Evolutionary conservation across 805 yeast species (phyloP).

Genomic region (Candida vaughaniae): DNA sequence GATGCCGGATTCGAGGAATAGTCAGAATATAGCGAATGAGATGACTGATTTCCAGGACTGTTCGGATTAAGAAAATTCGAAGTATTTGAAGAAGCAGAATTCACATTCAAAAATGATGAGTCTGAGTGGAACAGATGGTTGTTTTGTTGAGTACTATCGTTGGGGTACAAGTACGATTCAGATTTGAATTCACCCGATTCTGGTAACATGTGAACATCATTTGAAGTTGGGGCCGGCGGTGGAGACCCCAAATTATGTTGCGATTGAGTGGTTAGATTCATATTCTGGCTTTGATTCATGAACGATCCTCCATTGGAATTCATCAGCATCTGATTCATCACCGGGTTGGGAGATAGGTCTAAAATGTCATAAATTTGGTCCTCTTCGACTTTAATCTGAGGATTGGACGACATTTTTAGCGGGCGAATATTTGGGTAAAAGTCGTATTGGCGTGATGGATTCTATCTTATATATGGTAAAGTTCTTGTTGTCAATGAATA

Average conservation of each 20-base stretch:
- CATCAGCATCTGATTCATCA: conserved; percentile 1
- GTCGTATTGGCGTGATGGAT: too few relatives aligned
- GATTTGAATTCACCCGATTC: conserved; percentile 11
- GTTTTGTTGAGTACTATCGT: conserved; percentile 12
- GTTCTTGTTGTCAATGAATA: too few relatives aligned
- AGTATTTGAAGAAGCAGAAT: neutral
- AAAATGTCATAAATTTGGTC: conserved; percentile 30
- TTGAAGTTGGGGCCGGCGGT: conserved; percentile 16
- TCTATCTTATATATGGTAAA: too few relatives aligned
- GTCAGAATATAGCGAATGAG: conserved; percentile 33
- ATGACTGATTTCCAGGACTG: conserved; percentile 14
- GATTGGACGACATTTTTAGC: conserved; percentile 9
- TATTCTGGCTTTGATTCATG: neutral
- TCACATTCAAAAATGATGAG: conserved; percentile 4
- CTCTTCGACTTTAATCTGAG: conserved; percentile 17
- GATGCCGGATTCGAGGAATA: conserved; percentile 35
- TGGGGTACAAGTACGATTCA: conserved; percentile 15
- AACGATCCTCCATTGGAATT: neutral
- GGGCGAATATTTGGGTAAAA: too few relatives aligned
- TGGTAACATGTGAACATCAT: conserved; percentile 15
- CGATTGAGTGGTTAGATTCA: neutral
- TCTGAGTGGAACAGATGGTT: neutral
- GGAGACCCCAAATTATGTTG: conserved; percentile 5
- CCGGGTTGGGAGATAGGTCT: conserved; percentile 25
- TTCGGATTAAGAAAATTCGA: conserved; percentile 11